These are phyloP conservation scores for Batkoa obscura DNA, from an alignment of 371 early-diverging fungal species.

Conservation along the genomic window DNA sequence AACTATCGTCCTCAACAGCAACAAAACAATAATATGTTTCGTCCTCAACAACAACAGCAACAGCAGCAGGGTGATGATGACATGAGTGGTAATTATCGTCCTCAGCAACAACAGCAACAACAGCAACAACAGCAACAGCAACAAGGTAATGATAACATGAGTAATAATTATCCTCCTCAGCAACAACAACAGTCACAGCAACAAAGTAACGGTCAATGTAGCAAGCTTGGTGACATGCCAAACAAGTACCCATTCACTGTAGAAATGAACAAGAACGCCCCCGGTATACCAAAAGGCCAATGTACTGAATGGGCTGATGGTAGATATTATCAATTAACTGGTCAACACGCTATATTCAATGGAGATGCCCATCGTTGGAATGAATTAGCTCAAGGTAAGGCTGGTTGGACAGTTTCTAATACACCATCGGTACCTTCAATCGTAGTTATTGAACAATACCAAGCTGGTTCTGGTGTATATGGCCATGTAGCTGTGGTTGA, in stretches of 20 bases:
- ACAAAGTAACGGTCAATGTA: not conserved
- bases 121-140: not conserved
- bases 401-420: slow-evolving; percentile 4
- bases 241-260: not conserved
- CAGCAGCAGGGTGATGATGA: not conserved
- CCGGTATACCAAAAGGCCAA: slow-evolving; percentile 4
- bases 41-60: no score
- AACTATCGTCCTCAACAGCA: not conserved
- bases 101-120: not conserved
- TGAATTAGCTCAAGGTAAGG: not conserved
- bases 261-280: not conserved
- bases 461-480: not conserved
- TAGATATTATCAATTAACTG: slow-evolving; percentile 3
- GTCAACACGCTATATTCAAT: not conserved
- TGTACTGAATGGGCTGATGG: slow-evolving; percentile 8
- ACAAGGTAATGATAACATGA: not conserved
- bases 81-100: not conserved
- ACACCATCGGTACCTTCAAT: slow-evolving; percentile 1
- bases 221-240: not conserved
- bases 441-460: slow-evolving; percentile 3
- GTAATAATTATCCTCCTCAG: not conserved
- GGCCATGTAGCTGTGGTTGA: slow-evolving; percentile 7
- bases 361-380: not conserved
- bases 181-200: not conserved
- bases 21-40: not conserved